These are phyloP conservation scores for Acanthamoeba castellanii DNA, from an alignment of 208 protist species.

Conservation along the genomic window DNA sequence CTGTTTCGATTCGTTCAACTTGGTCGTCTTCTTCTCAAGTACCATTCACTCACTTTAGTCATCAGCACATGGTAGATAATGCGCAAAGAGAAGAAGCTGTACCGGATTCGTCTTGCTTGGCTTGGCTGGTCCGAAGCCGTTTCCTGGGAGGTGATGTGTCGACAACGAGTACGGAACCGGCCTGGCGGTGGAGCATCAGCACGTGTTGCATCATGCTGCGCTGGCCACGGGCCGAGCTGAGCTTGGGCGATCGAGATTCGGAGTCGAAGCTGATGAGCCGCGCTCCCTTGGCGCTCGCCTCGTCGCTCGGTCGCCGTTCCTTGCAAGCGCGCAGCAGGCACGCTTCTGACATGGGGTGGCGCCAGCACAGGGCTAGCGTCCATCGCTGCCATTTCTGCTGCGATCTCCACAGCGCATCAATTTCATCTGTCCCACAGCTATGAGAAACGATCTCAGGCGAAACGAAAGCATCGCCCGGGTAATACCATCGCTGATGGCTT, in stretches of 20 bases:
- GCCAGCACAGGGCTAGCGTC: neutral
- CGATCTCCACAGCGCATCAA: neutral
- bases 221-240: too few species aligned
- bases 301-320: neutral
- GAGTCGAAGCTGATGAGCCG: neutral
- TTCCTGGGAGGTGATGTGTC: neutral
- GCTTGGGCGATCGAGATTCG: neutral
- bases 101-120: too few species aligned
- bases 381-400: neutral
- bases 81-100: too few species aligned
- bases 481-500: neutral
- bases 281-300: neutral
- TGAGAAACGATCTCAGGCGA: too few species aligned
- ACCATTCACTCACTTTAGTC: too few species aligned
- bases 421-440: neutral
- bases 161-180: neutral
- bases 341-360: neutral
- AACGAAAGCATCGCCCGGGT: neutral
- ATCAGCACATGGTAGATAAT: too few species aligned
- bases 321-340: neutral
- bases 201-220: conserved; percentile 27
- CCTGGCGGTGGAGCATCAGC: neutral
- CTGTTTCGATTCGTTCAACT: too few species aligned
- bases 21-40: too few species aligned
- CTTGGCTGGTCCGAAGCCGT: neutral